A percentile compares a stretch with the other conserved stretches of the same genome.
phyloP scores from a whole-genome alignment of 176 grass and related monocot genomes.

The Microstegium vimineum region DNA sequence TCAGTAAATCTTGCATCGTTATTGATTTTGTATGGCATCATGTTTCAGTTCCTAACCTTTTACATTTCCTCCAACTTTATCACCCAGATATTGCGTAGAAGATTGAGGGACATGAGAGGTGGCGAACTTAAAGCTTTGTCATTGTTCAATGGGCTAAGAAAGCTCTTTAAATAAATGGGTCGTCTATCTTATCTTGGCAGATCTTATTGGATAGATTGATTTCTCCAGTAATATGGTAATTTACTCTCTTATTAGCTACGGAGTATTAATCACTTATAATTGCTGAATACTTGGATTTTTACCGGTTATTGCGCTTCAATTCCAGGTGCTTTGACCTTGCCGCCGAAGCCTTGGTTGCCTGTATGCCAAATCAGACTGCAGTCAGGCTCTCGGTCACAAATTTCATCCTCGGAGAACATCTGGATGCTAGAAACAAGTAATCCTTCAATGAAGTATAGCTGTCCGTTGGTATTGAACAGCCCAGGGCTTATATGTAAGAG shows the following conservation, averaged over 20 bases:
- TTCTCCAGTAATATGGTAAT: not conserved
- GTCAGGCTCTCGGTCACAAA: not conserved
- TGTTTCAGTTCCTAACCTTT: not conserved
- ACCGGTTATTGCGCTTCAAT: not conserved
- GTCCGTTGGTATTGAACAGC: not conserved
- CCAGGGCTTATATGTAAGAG: not conserved
- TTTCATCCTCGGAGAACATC: not conserved
- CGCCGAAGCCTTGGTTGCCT: not conserved
- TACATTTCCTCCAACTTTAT: not conserved
- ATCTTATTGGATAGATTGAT: not conserved
- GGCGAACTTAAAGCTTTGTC: slow-evolving; percentile 88
- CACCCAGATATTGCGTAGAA: slow-evolving; percentile 74
- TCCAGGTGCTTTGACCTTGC: slow-evolving; percentile 1
- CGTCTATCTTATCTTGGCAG: not conserved
- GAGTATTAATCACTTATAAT: not conserved
- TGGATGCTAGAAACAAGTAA: not conserved
- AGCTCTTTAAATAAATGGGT: slow-evolving; percentile 65
- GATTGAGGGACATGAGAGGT: slow-evolving; percentile 84
- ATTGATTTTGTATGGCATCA: not conserved
- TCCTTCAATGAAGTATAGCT: not conserved
- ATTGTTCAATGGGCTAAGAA: slow-evolving; percentile 78
- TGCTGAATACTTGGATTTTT: not conserved
- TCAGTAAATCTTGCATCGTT: not conserved
- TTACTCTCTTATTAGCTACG: not conserved
- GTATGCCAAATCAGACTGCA: not conserved